Base-by-base conservation (phyloP, 352 stramenopile genomes). In the Pythium apleroticum region DNA sequence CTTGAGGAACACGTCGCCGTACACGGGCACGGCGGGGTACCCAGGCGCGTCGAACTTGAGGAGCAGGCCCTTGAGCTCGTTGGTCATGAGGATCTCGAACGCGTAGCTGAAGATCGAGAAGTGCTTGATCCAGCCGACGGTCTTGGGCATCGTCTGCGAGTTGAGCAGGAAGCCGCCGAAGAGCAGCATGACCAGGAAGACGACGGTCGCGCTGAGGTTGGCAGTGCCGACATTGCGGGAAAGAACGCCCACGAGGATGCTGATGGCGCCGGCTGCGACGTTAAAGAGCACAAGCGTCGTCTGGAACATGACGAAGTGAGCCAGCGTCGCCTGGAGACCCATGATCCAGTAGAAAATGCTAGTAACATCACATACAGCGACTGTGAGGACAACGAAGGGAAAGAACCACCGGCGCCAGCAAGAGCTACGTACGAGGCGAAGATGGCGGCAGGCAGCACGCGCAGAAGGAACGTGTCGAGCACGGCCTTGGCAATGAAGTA, bases 121-220 rank as follows among this genome's bases (percentile, higher is more conserved):
- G 55, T 91, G 82, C 58, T 93, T 85, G 54, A 96, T 52, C 81
- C 81, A 93, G 12, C 67, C 78, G 11, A 92, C 78, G 22, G 64
- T 82, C 39, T 63, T 52, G 30, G 78, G 79, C 75, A 96, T 92
- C 24, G 84, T 89, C 72, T 93, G 81, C 17, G 86, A 81, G 66
- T 96, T 92, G 53, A 96, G 80, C 57, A 96, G 60, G 55, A 94
- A 93, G n/a, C 87, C 87, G n/a, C 87, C 85, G 68, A 94, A 96
- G 15, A 96, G 69, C 53, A 96, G 66, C 78, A 91, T 93, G 52
- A 93, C 57, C 10, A 96, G 65, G 41, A 93, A 80, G 27, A 90
- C 76, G 55, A 96, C 84, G 0, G 83, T 93, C 8, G 83, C 82
- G 14, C 64, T 60, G 24, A 94, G 69, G 63, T 96, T 96, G 52